A percentile compares a stretch with the other conserved stretches of the same genome.
Evolutionary conservation across 352 stramenopile species (phyloP).

Genomic region (Phytopythium boreale): DNA sequence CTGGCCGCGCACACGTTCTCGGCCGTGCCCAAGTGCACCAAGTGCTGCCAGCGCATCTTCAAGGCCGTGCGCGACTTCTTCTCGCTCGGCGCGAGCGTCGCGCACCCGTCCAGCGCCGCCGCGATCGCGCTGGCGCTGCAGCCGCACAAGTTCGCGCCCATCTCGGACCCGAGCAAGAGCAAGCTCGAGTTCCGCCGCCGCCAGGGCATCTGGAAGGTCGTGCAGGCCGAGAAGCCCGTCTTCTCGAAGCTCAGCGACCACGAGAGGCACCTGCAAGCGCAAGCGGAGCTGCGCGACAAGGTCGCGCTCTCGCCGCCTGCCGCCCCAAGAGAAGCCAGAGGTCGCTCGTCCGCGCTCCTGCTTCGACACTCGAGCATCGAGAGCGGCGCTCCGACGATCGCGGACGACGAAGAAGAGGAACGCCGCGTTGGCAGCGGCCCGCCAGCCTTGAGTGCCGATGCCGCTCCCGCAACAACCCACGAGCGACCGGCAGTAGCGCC

Average conservation of each 20-base stretch:
- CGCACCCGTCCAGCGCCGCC: slow-evolving; percentile 17
- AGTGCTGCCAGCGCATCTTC: slow-evolving; percentile 58
- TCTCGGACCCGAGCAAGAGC: slow-evolving; percentile 68
- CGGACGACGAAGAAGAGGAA: slow-evolving; percentile 12
- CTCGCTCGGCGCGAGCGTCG: slow-evolving; percentile 23
- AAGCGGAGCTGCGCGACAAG: not conserved
- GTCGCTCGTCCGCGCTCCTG: not conserved
- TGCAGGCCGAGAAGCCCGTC: slow-evolving; percentile 67
- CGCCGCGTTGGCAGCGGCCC: slow-evolving; percentile 5
- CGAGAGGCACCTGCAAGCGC: slow-evolving; percentile 14
- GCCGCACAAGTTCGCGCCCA: slow-evolving; percentile 50
- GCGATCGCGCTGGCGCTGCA: slow-evolving; percentile 30
- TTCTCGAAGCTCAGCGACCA: slow-evolving; percentile 40
- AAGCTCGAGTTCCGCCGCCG: slow-evolving; percentile 75
- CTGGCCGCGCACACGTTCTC: slow-evolving; percentile 74
- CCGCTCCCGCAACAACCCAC: not conserved
- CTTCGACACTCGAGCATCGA: slow-evolving; percentile 7
- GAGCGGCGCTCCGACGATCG: slow-evolving; percentile 1
- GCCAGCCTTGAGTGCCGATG: not conserved
- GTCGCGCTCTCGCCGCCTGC: not conserved
- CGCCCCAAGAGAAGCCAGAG: slow-evolving; percentile 1
- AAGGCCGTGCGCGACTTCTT: slow-evolving; percentile 68
- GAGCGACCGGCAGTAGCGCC: not conserved
- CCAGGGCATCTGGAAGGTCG: slow-evolving; percentile 48
- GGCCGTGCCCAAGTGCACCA: slow-evolving; percentile 64